Percentiles rank a stretch among this genome's conserved stretches.
Evolutionary conservation across 1,284 basidiomycete species (phyloP).

Genomic region (Rhodotorula sp.): DNA sequence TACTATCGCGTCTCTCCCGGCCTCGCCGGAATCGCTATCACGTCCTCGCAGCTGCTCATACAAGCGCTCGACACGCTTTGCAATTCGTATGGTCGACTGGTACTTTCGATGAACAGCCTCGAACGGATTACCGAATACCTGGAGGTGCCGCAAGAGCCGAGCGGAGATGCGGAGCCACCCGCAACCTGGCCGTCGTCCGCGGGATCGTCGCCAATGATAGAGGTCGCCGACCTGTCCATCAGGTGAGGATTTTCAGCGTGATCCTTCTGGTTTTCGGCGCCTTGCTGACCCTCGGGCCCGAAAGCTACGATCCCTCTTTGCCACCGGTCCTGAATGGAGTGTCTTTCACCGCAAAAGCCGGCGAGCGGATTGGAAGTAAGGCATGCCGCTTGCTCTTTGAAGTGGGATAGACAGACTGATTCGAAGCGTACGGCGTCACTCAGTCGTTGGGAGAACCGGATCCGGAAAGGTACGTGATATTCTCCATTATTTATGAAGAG

Average conservation of each 20-base stretch:
- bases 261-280: not conserved
- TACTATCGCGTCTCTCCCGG: conserved; percentile 67
- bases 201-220: conserved; percentile 58
- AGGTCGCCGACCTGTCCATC: conserved; percentile 69
- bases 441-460: conserved; percentile 53
- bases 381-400: not conserved
- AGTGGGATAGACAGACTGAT: not conserved
- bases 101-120: conserved; percentile 62
- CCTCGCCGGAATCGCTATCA: conserved; percentile 79
- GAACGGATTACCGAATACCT: conserved; percentile 88
- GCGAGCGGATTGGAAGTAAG: conserved; percentile 65
- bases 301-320: conserved; percentile 67
- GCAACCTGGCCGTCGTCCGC: conserved; percentile 60
- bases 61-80: conserved; percentile 31
- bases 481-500: not conserved
- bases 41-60: conserved; percentile 54
- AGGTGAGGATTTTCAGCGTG: conserved; percentile 55
- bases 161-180: conserved; percentile 32
- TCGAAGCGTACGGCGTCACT: too few species aligned
- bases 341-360: conserved; percentile 67
- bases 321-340: conserved; percentile 75
- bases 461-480: conserved; percentile 45
- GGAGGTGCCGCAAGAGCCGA: conserved; percentile 76
- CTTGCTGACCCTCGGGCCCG: not conserved
- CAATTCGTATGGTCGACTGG: conserved; percentile 40